These are phyloP conservation scores for Agaricus blazei DNA, from an alignment of 768 basidiomycete genomes.

Conservation along the genomic window DNA sequence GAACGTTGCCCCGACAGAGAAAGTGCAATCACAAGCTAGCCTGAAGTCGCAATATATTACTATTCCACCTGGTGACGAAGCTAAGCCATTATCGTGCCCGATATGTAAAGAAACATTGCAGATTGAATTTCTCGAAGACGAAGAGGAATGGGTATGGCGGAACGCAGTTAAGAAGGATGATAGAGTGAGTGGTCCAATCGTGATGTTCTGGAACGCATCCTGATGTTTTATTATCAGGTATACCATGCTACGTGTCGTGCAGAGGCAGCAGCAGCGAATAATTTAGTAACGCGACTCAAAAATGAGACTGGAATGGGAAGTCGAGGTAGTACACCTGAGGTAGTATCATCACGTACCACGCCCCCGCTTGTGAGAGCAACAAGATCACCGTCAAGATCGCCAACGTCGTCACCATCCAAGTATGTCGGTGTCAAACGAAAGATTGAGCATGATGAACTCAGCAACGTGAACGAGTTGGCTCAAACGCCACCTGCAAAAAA, in stretches of 20 bases:
- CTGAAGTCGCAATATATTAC: conserved; percentile 76
- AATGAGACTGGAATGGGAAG: conserved; percentile 56
- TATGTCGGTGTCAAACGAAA: conserved; percentile 70
- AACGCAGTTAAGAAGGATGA: conserved; percentile 86
- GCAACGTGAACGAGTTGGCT: conserved; percentile 30
- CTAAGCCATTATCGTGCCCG: conserved; percentile 80
- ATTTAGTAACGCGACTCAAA: conserved; percentile 62
- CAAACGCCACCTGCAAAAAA: conserved; percentile 68
- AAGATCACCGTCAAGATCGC: conserved; percentile 29
- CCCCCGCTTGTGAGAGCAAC: conserved; percentile 31
- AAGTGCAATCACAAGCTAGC: conserved; percentile 70
- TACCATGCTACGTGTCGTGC: conserved; percentile 95
- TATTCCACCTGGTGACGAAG: conserved; percentile 87
- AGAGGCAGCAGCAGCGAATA: conserved; percentile 65
- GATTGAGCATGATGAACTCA: conserved; percentile 38
- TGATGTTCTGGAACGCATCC: neutral
- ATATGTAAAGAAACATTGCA: conserved; percentile 94
- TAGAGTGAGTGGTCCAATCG: conserved; percentile 41
- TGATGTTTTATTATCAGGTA: conserved; percentile 43
- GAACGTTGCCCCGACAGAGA: conserved; percentile 55
- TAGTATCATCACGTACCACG: conserved; percentile 29
- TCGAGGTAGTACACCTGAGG: conserved; percentile 76
- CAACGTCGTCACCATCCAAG: conserved; percentile 47
- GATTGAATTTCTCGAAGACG: conserved; percentile 90
- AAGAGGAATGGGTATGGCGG: conserved; percentile 98